Conservation (phyloP, 108 stramenopile species). For the Cyclotella atomus region DNA sequence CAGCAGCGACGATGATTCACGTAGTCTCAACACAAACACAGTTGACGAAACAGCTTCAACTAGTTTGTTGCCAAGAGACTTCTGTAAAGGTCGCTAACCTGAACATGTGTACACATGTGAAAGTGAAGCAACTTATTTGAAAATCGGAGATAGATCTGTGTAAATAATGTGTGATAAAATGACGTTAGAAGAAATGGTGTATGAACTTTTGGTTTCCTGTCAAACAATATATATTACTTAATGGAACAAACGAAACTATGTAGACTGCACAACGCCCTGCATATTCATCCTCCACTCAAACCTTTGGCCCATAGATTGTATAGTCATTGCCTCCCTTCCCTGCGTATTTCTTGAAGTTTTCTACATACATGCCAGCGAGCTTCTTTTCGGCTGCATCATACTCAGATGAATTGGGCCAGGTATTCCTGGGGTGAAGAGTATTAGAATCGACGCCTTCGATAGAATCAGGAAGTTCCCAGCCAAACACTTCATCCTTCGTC, state of each 20-base stretch:
- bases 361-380: constrained; percentile 90
- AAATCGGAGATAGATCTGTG: too few species aligned
- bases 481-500: constrained; percentile 85
- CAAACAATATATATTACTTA: not conserved
- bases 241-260: not conserved
- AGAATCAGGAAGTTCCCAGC: constrained; percentile 87
- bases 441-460: constrained; percentile 82
- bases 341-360: constrained; percentile 95
- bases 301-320: constrained; percentile 84
- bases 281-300: constrained; percentile 25
- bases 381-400: constrained; percentile 90
- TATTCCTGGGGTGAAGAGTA: constrained; percentile 86
- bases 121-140: too few species aligned
- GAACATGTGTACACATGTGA: too few species aligned
- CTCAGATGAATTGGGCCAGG: constrained; percentile 87
- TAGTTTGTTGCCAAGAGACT: too few species aligned
- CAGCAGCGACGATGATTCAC: too few species aligned
- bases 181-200: not conserved
- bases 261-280: not conserved
- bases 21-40: too few species aligned
- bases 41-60: too few species aligned
- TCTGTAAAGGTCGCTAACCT: too few species aligned
- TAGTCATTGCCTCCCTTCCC: constrained; percentile 84
- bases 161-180: too few species aligned
- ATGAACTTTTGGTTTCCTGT: not conserved